Evolutionary conservation across 2,329 filamentous ascomycete genomes (phyloP), one percentile per base, ranked within the genome.

Genomic region (Ophiocordyceps camponoti-rufipedis): DNA sequence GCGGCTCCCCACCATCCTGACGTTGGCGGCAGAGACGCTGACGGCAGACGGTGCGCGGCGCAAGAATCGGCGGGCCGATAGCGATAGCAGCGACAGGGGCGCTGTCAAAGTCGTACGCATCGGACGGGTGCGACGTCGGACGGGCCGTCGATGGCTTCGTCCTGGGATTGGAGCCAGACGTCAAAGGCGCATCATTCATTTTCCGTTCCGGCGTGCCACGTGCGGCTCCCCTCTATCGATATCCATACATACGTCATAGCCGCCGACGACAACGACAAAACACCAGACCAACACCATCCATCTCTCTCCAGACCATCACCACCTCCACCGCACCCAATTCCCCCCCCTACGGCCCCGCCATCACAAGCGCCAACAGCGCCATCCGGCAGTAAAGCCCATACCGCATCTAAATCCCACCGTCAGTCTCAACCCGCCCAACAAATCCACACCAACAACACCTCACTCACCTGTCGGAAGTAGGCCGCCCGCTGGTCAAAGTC

Each of bases 381-480:
- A 98, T 98, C 62, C 91, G 83, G 65, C 85, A 93, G 73, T 95
- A 96, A 56, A 98, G 76, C 55, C 91, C 91, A 67, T 96, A 95
- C 67, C 82, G 79, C 89, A 95, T 95, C 88, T 95, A 57, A 48
- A 57, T 47, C 47, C 43, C 28, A 38, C 8, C 4, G 32, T 38
- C 14, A 44, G 43, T 10, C 18, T 11, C 29, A 11, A 60, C 79
- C 62, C 77, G 70, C 52, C 33, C n/a, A n/a, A 13, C 11, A 28
- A 38, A 9, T 16, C 14, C 3, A n/a, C 12, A n/a, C 14, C 4
- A n/a, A 38, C 35, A 38, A n/a, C 4, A 38, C 14, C n/a, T 16
- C n/a, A 38, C 84, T 78, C 68, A 94, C 89, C 83, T 98, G 91
- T 83, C 91, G 80, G 68, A 98, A 98, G 70, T 98, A 98, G 46